phyloP scores from a whole-genome alignment of 2,329 filamentous ascomycete species.

The Paramyrothecium sp. region DNA sequence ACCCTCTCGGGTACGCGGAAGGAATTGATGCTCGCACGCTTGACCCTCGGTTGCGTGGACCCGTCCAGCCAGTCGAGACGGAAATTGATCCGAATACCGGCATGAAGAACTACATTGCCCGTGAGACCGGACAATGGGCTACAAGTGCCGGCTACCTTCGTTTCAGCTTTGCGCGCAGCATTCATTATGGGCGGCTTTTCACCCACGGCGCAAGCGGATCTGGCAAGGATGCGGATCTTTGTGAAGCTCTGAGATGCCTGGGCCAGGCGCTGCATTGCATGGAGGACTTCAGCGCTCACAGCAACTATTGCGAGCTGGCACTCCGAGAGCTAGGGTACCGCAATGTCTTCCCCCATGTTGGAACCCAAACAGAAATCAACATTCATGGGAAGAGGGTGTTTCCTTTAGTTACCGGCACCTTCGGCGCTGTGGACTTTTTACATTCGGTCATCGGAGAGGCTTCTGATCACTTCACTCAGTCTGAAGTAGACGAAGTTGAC shows the following conservation, averaged over 20 bases:
- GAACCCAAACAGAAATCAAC: constrained; percentile 63
- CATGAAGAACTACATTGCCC: constrained; percentile 99
- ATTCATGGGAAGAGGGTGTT: constrained; percentile 63
- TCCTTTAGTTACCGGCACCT: constrained; percentile 70
- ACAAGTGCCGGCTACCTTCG: constrained; percentile 85
- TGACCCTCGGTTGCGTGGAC: constrained; percentile 78
- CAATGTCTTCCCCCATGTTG: constrained; percentile 77
- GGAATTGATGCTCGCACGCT: constrained; percentile 79
- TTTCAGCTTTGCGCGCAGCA: constrained; percentile 70
- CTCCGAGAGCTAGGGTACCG: constrained; percentile 76
- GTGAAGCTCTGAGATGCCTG: constrained; percentile 73
- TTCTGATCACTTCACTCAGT: constrained; percentile 81
- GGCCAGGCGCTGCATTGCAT: constrained; percentile 76
- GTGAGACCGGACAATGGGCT: constrained; percentile 82
- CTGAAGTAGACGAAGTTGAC: constrained; percentile 80
- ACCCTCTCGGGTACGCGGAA: constrained; percentile 84
- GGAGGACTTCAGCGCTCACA: constrained; percentile 79
- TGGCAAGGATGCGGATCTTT: constrained; percentile 75
- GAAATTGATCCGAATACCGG: constrained; percentile 74
- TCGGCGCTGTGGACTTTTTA: constrained; percentile 81
- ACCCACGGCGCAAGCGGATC: constrained; percentile 58
- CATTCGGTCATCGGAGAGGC: constrained; percentile 78
- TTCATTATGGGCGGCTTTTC: constrained; percentile 76
- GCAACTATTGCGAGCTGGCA: constrained; percentile 79
- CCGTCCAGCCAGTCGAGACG: constrained; percentile 69